A percentile compares a stretch with the other conserved stretches of the same genome.
Evolutionary conservation across 306 rosid genomes (phyloP).

Genomic region (Vicia faba): DNA sequence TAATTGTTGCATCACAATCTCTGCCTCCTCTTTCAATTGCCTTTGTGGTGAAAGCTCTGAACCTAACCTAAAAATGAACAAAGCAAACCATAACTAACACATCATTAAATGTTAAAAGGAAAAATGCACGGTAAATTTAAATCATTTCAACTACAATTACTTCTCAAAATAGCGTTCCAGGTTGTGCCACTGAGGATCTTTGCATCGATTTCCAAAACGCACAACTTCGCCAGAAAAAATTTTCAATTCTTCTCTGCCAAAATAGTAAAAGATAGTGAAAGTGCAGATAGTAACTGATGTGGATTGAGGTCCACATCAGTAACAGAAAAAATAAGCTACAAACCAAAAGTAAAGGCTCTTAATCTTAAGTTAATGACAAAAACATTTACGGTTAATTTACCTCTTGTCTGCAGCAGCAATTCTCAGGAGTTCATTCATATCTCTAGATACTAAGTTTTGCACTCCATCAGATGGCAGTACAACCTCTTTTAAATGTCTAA

Average conservation of each 20-base stretch:
- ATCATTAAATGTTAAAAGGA: conserved; percentile 22
- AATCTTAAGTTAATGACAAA: conserved; percentile 16
- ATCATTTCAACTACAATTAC: conserved; percentile 51
- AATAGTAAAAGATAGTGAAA: conserved; percentile 44
- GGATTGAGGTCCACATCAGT: not conserved
- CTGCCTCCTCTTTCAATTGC: conserved; percentile 89
- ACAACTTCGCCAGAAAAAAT: conserved; percentile 93
- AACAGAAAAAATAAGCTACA: conserved; percentile 36
- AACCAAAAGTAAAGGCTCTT: conserved; percentile 15
- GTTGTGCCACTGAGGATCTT: conserved; percentile 99
- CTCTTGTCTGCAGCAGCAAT: conserved; percentile 97
- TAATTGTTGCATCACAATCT: conserved; percentile 77
- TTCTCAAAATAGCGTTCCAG: conserved; percentile 91
- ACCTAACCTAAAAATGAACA: conserved; percentile 67
- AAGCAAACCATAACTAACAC: conserved; percentile 38
- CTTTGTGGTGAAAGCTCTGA: conserved; percentile 74
- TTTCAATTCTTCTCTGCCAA: conserved; percentile 92
- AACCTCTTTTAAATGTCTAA: conserved; percentile 83
- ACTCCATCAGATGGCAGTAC: conserved; percentile 93
- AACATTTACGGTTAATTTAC: conserved; percentile 46
- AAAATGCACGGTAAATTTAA: conserved; percentile 26
- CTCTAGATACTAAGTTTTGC: conserved; percentile 77
- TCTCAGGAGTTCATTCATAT: conserved; percentile 86
- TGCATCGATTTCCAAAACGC: conserved; percentile 98
- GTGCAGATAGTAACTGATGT: conserved; percentile 14